Percentiles rank a stretch among this genome's conserved stretches.
These are phyloP conservation scores for Pyrenophora seminiperda DNA, from an alignment of 2,329 filamentous ascomycete genomes.

Conservation along the genomic window DNA sequence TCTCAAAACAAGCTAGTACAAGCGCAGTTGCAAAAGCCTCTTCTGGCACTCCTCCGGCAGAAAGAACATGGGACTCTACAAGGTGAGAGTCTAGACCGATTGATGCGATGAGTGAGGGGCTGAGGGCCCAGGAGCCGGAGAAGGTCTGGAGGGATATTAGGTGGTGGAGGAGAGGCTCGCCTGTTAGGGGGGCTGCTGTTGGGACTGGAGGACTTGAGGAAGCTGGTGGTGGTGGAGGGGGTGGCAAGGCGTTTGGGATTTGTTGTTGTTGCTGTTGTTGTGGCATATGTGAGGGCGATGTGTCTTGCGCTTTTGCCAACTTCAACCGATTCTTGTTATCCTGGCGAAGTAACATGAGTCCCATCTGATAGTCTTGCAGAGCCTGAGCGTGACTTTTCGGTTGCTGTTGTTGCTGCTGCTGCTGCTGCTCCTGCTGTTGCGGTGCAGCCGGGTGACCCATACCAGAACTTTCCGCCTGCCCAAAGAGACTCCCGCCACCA, in stretches of 20 bases:
- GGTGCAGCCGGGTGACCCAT: not conserved
- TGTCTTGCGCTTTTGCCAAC: constrained; percentile 54
- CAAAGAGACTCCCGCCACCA: too few species aligned
- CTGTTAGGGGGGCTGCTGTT: constrained; percentile 17
- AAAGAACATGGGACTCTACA: not conserved
- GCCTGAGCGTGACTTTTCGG: not conserved
- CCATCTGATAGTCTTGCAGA: constrained; percentile 83
- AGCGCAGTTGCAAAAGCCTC: constrained; percentile 46
- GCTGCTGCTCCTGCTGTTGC: constrained; percentile 3
- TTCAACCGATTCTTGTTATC: constrained; percentile 84
- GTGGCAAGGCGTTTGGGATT: too few species aligned
- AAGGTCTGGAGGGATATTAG: constrained; percentile 64
- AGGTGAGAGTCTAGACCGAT: constrained; percentile 1
- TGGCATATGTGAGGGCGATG: not conserved
- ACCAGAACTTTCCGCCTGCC: not conserved
- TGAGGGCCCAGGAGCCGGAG: constrained; percentile 57
- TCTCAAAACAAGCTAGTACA: constrained; percentile 58
- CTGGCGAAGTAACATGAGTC: constrained; percentile 81
- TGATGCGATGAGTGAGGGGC: constrained; percentile 5
- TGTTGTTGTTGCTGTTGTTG: too few species aligned
- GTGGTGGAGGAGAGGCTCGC: constrained; percentile 41
- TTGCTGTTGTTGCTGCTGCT: not conserved
- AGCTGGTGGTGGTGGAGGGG: too few species aligned
- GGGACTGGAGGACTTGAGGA: not conserved
- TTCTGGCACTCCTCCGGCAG: constrained; percentile 12